Evolutionary conservation across 2,329 filamentous ascomycete genomes (phyloP), one percentile per base, ranked within the genome.

Genomic region (Pestalotiopsis sp.): DNA sequence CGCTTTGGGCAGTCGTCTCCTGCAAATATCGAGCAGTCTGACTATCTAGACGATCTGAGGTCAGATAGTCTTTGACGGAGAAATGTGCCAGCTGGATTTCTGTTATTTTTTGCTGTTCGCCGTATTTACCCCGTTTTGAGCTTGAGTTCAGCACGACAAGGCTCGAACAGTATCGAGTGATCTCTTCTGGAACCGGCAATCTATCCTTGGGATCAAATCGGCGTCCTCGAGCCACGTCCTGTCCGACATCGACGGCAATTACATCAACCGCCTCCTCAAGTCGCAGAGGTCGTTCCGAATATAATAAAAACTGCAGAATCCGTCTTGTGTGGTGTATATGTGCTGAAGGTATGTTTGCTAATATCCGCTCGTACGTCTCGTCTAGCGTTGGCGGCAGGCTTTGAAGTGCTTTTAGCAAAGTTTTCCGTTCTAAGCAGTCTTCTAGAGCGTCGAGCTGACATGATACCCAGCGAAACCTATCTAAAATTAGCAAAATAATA

Each of bases 61-160:
- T 67, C 6, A 78, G 69, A 66, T 76, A 79, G 40, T 78, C 76
- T 66, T 75, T 77, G 23, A 78, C 74, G 9, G 75, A 77, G 20
- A 75, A 76, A 72, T 80, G 77, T 7, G 76, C 75, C 9, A 79
- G 69, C 41, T 68, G 74, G 56, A 75, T 23, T 23, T 23, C 20
- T n/a, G n/a, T n/a, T n/a, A n/a, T n/a, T n/a, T n/a, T n/a, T n/a
- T n/a, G n/a, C n/a, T n/a, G n/a, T n/a, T n/a, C n/a, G n/a, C n/a
- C n/a, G n/a, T n/a, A n/a, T n/a, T n/a, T n/a, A n/a, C n/a, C n/a
- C n/a, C n/a, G n/a, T n/a, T n/a, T n/a, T n/a, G n/a, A n/a, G n/a
- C n/a, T n/a, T n/a, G n/a, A n/a, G n/a, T n/a, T n/a, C n/a, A n/a
- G n/a, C n/a, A 73, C 59, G 20, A 76, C 71, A 17, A 79, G 68